Percentiles rank a stretch among this genome's conserved stretches.
These are phyloP conservation scores for Coccomyxa sp. DNA, from an alignment of 139 green algal genomes.

Conservation along the genomic window DNA sequence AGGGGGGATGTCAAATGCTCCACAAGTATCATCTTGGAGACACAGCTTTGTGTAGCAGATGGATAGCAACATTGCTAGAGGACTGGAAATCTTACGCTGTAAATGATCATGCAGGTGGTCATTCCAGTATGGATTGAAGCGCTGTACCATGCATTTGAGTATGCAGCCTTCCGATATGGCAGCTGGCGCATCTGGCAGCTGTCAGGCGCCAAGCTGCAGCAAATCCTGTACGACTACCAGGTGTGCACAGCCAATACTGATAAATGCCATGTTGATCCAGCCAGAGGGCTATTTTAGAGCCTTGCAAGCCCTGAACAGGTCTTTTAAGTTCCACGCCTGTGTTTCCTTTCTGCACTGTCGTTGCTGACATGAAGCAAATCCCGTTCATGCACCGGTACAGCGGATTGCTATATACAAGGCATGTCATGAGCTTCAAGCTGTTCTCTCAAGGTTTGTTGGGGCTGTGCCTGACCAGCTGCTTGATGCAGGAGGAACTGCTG, in stretches of 20 bases:
- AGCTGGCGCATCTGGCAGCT: constrained; percentile 13
- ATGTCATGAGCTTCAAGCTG: not conserved
- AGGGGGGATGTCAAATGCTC: too few relatives aligned
- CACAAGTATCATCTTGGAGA: too few relatives aligned
- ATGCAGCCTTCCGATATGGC: constrained; percentile 6
- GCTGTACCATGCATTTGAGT: constrained; percentile 30
- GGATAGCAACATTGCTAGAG: not conserved
- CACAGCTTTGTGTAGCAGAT: not conserved
- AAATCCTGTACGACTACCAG: constrained; percentile 6
- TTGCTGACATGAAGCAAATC: not conserved
- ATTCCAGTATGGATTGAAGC: constrained; percentile 22
- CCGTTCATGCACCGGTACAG: not conserved
- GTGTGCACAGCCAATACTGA: not conserved
- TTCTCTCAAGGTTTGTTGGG: not conserved
- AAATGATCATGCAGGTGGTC: constrained; percentile 24
- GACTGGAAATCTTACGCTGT: too few relatives aligned
- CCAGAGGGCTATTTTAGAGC: too few relatives aligned
- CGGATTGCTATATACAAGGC: not conserved
- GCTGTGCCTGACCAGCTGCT: not conserved
- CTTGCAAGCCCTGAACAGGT: not conserved
- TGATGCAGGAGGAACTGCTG: constrained; percentile 20
- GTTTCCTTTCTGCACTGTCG: too few relatives aligned
- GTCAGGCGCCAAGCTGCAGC: constrained; percentile 9
- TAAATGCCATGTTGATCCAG: too few relatives aligned
- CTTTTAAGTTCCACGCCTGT: not conserved